These are phyloP conservation scores for Fimicolochytrium jonesii DNA, from an alignment of 192 early-diverging fungal species.

Conservation along the genomic window DNA sequence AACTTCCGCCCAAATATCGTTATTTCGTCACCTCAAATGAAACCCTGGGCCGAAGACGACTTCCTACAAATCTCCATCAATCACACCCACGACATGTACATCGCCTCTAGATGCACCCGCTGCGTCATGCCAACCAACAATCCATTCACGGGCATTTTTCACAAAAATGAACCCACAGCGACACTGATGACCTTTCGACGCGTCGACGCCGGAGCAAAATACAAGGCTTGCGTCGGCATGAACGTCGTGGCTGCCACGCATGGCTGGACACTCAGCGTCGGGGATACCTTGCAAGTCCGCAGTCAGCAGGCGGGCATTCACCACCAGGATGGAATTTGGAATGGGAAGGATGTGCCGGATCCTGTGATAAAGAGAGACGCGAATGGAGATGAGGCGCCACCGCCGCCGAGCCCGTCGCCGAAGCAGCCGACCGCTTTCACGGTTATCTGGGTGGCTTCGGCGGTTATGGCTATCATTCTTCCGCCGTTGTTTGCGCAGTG, in stretches of 20 bases:
- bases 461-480: too few relatives aligned
- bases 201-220: constrained; percentile 31
- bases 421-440: too few relatives aligned
- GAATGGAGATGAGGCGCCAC: too few relatives aligned
- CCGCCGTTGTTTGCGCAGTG: too few relatives aligned
- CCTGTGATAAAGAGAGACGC: too few relatives aligned
- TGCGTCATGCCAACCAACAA: constrained; percentile 41
- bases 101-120: constrained; percentile 35
- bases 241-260: constrained; percentile 26
- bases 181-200: constrained; percentile 34
- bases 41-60: constrained; percentile 67
- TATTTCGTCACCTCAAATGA: constrained; percentile 28
- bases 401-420: too few relatives aligned
- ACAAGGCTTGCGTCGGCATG: constrained; percentile 38
- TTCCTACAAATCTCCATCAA: constrained; percentile 56
- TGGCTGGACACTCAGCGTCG: constrained; percentile 22
- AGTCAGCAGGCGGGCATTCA: constrained; percentile 17
- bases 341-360: too few relatives aligned
- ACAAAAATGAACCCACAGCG: constrained; percentile 21
- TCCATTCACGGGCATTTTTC: constrained; percentile 19
- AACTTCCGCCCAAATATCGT: constrained; percentile 81
- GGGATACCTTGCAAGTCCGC: constrained; percentile 29
- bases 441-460: too few relatives aligned
- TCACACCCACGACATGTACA: constrained; percentile 7
- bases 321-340: constrained; percentile 35